Percentiles rank a stretch among this genome's conserved stretches.
These are phyloP conservation scores for Penicillium sp. DNA, from an alignment of 2,329 filamentous ascomycete species.

Conservation along the genomic window DNA sequence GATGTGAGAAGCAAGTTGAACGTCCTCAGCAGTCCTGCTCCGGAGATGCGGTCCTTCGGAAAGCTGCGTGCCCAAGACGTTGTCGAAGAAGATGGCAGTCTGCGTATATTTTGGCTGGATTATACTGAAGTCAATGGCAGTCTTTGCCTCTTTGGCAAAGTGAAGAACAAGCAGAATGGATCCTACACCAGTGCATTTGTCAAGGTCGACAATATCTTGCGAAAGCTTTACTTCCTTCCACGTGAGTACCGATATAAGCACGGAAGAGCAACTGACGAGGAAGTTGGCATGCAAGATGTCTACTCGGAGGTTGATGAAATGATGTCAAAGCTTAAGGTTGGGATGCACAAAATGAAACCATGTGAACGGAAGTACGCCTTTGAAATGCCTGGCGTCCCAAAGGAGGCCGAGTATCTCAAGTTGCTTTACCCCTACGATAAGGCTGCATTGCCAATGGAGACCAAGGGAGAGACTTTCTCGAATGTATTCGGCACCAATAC, in stretches of 20 bases:
- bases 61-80: constrained; percentile 82
- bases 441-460: constrained; percentile 66
- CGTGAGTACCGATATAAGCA: constrained; percentile 61
- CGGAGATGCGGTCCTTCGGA: constrained; percentile 63
- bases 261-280: constrained; percentile 69
- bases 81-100: constrained; percentile 88
- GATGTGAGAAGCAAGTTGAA: constrained; percentile 82
- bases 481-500: constrained; percentile 93
- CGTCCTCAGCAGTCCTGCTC: constrained; percentile 70
- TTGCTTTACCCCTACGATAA: constrained; percentile 94
- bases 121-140: constrained; percentile 91
- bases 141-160: constrained; percentile 92
- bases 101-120: constrained; percentile 96
- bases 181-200: constrained; percentile 88
- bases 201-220: constrained; percentile 89
- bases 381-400: constrained; percentile 81
- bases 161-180: constrained; percentile 79
- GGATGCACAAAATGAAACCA: constrained; percentile 89
- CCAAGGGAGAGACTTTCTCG: constrained; percentile 83
- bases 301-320: constrained; percentile 84
- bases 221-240: constrained; percentile 91
- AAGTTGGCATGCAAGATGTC: constrained; percentile 83
- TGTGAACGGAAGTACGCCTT: constrained; percentile 93
- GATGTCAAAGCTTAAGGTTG: constrained; percentile 83
- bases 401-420: constrained; percentile 88